Percentiles rank a stretch among this genome's conserved stretches.
Evolutionary conservation across 2,329 filamentous ascomycete genomes (phyloP).

Genomic region (Aspergillus jensenii): DNA sequence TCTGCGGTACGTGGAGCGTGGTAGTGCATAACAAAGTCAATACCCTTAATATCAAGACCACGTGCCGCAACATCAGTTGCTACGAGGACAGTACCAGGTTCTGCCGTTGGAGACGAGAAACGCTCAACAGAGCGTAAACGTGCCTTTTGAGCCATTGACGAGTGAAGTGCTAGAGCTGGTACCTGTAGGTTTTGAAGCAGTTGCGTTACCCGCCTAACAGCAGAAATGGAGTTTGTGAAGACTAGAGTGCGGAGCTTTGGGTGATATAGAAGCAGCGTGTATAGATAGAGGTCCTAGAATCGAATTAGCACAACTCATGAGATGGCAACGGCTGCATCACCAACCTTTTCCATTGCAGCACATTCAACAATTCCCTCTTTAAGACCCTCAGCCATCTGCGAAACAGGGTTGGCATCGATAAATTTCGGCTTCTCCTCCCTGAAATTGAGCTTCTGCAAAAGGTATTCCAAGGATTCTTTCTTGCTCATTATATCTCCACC

Average conservation of each 20-base stretch:
- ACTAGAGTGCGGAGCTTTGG: constrained; percentile 78
- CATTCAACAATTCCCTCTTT: constrained; percentile 93
- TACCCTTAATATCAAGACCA: constrained; percentile 87
- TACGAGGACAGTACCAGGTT: constrained; percentile 69
- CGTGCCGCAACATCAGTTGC: constrained; percentile 93
- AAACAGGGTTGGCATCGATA: constrained; percentile 84
- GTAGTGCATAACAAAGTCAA: constrained; percentile 91
- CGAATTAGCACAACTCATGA: constrained; percentile 1
- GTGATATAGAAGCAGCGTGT: constrained; percentile 80
- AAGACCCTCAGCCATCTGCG: constrained; percentile 82
- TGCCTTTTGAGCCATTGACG: constrained; percentile 93
- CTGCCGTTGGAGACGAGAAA: constrained; percentile 64
- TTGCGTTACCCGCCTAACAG: constrained; percentile 81
- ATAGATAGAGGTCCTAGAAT: constrained; percentile 80
- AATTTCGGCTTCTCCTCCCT: constrained; percentile 80
- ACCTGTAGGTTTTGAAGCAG: constrained; percentile 81
- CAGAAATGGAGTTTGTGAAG: constrained; percentile 94
- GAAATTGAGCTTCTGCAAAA: constrained; percentile 88
- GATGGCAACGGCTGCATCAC: neutral
- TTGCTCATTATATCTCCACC: constrained; percentile 65
- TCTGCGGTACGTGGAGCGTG: constrained; percentile 90
- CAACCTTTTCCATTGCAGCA: constrained; percentile 84
- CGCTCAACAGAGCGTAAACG: constrained; percentile 89
- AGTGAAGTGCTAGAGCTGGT: constrained; percentile 77
- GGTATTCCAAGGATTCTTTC: constrained; percentile 85